phyloP scores from a whole-genome alignment of 495 filamentous ascomycete genomes.

The Xylaria castorea region DNA sequence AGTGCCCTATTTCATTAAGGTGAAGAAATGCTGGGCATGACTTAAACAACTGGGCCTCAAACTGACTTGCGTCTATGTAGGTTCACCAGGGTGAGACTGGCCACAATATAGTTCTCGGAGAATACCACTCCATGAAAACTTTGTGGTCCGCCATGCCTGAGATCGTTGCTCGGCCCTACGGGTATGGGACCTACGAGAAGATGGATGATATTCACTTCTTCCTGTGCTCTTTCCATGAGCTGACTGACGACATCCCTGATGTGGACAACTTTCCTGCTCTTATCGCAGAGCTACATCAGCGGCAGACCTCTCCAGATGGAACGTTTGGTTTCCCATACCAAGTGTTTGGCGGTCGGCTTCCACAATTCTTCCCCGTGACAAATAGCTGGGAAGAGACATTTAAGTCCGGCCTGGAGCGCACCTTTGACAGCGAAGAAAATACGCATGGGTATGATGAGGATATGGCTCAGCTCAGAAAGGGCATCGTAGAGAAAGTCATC shows the following conservation, averaged over 20 bases:
- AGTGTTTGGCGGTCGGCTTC: neutral
- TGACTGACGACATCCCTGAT: neutral
- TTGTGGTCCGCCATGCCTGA: slow-evolving; percentile 11
- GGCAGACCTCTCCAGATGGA: slow-evolving; percentile 1
- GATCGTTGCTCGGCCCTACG: neutral
- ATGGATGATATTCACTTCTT: slow-evolving; percentile 5
- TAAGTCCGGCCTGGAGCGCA: neutral
- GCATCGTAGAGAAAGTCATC: neutral
- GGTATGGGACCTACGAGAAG: neutral
- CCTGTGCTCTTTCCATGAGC: slow-evolving; percentile 1
- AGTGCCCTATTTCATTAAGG: neutral
- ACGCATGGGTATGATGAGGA: slow-evolving; percentile 2
- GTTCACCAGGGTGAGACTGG: neutral
- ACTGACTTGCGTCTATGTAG: neutral
- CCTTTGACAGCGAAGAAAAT: slow-evolving; percentile 2
- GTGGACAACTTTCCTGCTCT: neutral
- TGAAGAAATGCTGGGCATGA: neutral
- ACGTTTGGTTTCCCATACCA: slow-evolving; percentile 7
- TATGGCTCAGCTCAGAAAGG: neutral
- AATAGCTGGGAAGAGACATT: slow-evolving; percentile 6
- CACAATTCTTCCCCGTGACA: neutral
- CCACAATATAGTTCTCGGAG: neutral
- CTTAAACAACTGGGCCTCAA: neutral
- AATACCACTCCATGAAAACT: neutral
- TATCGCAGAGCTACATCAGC: neutral